Base-by-base conservation (phyloP, 495 filamentous ascomycete genomes). In the Zalerion maritima region DNA sequence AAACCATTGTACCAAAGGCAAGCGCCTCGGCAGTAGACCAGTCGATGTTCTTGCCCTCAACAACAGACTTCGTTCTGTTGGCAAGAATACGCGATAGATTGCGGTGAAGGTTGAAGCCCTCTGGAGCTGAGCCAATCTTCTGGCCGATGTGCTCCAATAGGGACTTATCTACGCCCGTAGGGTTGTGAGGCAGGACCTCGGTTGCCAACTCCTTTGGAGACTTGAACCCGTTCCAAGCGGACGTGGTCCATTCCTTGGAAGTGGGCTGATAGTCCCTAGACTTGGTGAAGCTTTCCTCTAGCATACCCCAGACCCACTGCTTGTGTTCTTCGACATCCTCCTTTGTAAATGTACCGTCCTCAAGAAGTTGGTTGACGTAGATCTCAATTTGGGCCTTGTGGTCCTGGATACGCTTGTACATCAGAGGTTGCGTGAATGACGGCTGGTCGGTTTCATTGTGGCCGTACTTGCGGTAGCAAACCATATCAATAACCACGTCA, bases 361-460 rank as follows among this genome's bases (percentile, higher is more conserved):
- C 64, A 18, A 94, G 62, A 21, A 97, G 80, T 64, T 84, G 74
- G 35, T 87, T 68, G 36, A 87, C 66, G 54, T 97, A 97, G 44
- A 73, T 79, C 50, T 86, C 74, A 36, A 97, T 73, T 51, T 85
- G 75, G 14, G 72, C 65, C 36, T 74, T 65, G 49, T 94, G 80
- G 21, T 71, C 62, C 32, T 71, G 69, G 48, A 97, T 94, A 41
- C 80, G 81, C 71, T 94, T 92, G 69, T 97, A 97, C 89, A 97
- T 97, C 36, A 92, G 59, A 21, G 89, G 89, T 58, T 97, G 89
- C n/a, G 89, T 97, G 69, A 97, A 97, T 18, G 86, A 92, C 11
- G 89, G 89, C 62, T 97, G 89, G 47, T 97, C 89, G 9, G 89
- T 97, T 66, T 97, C 89, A 61, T 97, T 97, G 73, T 97, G 89